Conservation (phyloP, 305 asterid genomes). For the Solanum hybrid region DNA sequence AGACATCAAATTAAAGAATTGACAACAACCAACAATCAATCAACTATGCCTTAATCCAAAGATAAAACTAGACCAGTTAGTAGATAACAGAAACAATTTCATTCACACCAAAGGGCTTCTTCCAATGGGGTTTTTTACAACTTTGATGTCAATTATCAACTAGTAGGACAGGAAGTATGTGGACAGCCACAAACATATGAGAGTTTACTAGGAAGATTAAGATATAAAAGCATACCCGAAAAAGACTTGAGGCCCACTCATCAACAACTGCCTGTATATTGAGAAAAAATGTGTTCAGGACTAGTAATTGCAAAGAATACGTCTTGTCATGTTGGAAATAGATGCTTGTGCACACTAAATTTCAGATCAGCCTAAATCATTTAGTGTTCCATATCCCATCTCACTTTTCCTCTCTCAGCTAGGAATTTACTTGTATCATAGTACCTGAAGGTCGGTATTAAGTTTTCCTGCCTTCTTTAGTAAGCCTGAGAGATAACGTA, state of each 20-base stretch:
- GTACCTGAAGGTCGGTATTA: conserved; percentile 91
- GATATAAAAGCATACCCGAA: conserved; percentile 59
- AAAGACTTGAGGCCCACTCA: conserved; percentile 99
- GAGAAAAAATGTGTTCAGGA: conserved; percentile 4
- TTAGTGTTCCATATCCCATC: not conserved
- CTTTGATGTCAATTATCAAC: not conserved
- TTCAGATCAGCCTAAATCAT: not conserved
- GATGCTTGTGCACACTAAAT: not conserved
- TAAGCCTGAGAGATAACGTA: conserved; percentile 74
- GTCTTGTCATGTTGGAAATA: not conserved
- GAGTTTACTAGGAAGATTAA: conserved; percentile 4
- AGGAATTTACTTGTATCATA: conserved; percentile 11
- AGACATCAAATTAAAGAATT: not conserved
- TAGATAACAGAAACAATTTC: not conserved
- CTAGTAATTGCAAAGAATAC: not conserved
- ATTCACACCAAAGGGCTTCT: not conserved
- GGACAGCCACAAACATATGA: not conserved
- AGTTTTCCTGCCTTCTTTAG: conserved; percentile 66
- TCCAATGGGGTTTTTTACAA: not conserved
- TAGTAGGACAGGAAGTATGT: not conserved
- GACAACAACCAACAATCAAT: not conserved
- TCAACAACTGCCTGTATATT: conserved; percentile 74
- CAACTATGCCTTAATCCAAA: not conserved
- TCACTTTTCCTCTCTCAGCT: not conserved
- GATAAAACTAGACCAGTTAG: not conserved